Percentiles rank a stretch among this genome's conserved stretches.
These are phyloP conservation scores for Sporothrix schenckii DNA, from an alignment of 2,329 filamentous ascomycete genomes.

Conservation along the genomic window DNA sequence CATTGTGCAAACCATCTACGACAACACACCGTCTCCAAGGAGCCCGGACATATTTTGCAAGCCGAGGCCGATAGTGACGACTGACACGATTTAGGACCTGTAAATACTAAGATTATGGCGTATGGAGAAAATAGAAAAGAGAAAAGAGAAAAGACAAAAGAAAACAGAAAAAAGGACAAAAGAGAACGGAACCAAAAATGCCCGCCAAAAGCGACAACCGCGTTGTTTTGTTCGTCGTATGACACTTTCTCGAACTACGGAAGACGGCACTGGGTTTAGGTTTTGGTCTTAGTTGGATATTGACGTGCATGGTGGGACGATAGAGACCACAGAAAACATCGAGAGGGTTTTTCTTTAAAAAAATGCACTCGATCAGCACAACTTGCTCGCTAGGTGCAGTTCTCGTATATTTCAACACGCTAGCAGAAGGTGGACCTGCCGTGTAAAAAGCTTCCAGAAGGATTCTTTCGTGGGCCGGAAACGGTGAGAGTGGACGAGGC, in stretches of 20 bases:
- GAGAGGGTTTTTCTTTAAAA: no score
- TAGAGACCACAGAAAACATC: background rate
- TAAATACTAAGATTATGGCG: no score
- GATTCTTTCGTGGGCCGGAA: background rate
- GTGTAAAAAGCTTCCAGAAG: slow-evolving; percentile 13
- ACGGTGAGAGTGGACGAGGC: background rate
- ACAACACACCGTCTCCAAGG: background rate
- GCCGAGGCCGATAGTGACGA: slow-evolving; percentile 10
- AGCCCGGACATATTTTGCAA: background rate
- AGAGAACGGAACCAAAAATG: background rate
- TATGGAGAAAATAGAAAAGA: no score
- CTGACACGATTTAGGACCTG: no score
- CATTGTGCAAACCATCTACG: background rate
- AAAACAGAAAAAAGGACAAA: no score
- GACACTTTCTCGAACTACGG: background rate
- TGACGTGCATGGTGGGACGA: background rate
- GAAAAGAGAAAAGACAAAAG: no score
- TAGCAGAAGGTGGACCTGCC: background rate
- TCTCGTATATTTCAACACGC: background rate
- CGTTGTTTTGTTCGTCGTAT: background rate
- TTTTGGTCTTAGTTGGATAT: background rate
- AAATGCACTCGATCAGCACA: background rate
- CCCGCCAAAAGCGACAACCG: background rate
- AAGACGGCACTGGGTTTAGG: slow-evolving; percentile 19
- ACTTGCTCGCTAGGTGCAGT: background rate